phyloP scores from a whole-genome alignment of 75 land plant species.

The Picea sitchensis region DNA sequence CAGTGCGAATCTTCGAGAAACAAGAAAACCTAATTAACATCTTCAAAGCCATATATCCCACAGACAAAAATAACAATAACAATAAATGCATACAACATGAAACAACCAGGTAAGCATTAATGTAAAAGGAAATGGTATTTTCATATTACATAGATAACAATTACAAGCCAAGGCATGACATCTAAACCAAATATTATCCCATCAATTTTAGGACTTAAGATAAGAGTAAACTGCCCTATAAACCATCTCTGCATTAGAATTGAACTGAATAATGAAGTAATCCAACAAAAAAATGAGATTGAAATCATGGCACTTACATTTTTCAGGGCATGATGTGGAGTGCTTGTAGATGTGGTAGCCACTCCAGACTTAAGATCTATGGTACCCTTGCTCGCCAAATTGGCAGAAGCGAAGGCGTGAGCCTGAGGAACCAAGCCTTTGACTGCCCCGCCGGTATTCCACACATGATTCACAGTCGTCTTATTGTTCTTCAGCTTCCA shows the following conservation, averaged over 20 bases:
- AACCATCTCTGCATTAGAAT: too few relatives aligned
- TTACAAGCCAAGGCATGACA: too few relatives aligned
- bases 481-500: slow-evolving; percentile 22
- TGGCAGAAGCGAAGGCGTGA: slow-evolving; percentile 15
- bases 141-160: too few relatives aligned
- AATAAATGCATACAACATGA: too few relatives aligned
- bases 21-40: neutral
- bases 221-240: too few relatives aligned
- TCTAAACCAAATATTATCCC: too few relatives aligned
- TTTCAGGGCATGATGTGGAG: neutral
- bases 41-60: too few relatives aligned
- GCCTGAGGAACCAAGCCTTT: slow-evolving; percentile 10
- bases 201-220: too few relatives aligned
- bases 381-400: slow-evolving; percentile 19
- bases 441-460: slow-evolving; percentile 37
- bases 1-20: neutral
- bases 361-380: slow-evolving; percentile 23
- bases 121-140: too few relatives aligned
- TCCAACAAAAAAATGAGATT: neutral
- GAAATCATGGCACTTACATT: slow-evolving; percentile 9
- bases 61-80: too few relatives aligned
- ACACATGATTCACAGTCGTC: slow-evolving; percentile 42
- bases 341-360: neutral
- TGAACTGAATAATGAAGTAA: neutral
- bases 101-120: too few relatives aligned